phyloP scores from a whole-genome alignment of 2,329 filamentous ascomycete genomes.

The Fusarium siculi region DNA sequence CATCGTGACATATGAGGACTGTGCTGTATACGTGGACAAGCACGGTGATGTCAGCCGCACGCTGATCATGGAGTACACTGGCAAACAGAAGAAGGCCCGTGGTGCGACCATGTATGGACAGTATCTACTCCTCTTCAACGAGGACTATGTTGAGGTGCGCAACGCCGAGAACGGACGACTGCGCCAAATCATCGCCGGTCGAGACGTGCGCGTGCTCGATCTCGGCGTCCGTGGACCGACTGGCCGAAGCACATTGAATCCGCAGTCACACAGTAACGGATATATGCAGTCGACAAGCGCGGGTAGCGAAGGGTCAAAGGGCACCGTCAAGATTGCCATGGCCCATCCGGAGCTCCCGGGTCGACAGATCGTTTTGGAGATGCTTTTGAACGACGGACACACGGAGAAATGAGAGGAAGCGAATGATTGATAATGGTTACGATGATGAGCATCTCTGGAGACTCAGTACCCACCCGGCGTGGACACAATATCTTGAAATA shows the following conservation, averaged over 20 bases:
- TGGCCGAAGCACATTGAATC: slow-evolving; percentile 56
- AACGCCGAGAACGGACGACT: slow-evolving; percentile 96
- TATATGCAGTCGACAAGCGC: slow-evolving; percentile 48
- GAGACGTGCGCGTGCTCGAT: slow-evolving; percentile 90
- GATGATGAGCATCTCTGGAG: slow-evolving; percentile 11
- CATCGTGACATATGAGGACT: slow-evolving; percentile 92
- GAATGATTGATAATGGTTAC: slow-evolving; percentile 10
- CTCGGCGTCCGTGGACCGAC: slow-evolving; percentile 77
- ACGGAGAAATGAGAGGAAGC: slow-evolving; percentile 52
- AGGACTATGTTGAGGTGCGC: slow-evolving; percentile 95
- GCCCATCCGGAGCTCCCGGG: slow-evolving; percentile 88
- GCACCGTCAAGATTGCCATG: slow-evolving; percentile 94
- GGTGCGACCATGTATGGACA: slow-evolving; percentile 89
- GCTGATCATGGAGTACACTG: slow-evolving; percentile 99
- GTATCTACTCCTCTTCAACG: slow-evolving; percentile 92
- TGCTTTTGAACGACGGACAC: slow-evolving; percentile 91
- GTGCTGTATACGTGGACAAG: slow-evolving; percentile 97
- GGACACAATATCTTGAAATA: slow-evolving; percentile 2
- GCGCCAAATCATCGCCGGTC: slow-evolving; percentile 91
- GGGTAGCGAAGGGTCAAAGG: slow-evolving; percentile 63
- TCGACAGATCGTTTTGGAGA: slow-evolving; percentile 88
- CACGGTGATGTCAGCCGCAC: slow-evolving; percentile 94
- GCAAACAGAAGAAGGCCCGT: slow-evolving; percentile 80
- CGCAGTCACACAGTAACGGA: slow-evolving; percentile 49
- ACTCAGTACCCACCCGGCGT: slow-evolving; percentile 1